Base-by-base conservation (phyloP, 257 asterid species). In the Paraleonurus japonicus region DNA sequence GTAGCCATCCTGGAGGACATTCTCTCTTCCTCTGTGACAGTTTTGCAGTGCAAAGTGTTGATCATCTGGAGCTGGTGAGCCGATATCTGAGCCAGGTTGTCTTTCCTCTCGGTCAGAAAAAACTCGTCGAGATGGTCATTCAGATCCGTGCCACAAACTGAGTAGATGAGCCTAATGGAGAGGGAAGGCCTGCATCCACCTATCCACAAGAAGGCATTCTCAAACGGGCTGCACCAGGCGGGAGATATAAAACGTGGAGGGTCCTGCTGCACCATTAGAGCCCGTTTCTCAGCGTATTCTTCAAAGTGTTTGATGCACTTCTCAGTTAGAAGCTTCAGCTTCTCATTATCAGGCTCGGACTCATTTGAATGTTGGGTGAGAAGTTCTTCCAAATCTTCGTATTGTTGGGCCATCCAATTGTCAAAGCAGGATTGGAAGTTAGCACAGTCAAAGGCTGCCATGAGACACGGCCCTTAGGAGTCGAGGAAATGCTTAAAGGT, bases 141-240 rank as follows among this genome's bases (percentile, higher is more conserved):
- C 6, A 76, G 19, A 12, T 79, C 69, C 4, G 48, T 5, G 6
- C 89, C 83, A n/a, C 79, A 65, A 22, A 82, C 78, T 0, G 75
- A 69, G 69, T 80, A 77, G 0, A 86, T 37, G 1, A 84, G 86
- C 4, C 85, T 69, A 2, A 54, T 7, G 9, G 16, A 33, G 43
- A 69, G 74, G 16, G 65, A 33, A 12, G 65, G 54, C 41, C 54
- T 54, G 65, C 39, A 69, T 15, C 65, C 74, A 15, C 74, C 74
- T 2, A 69, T 35, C 74, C 74, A 69, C 66, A 55, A 4, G 27
- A 55, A 69, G 28, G 57, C 17, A n/a, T 69, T 69, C 66, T 57
- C 88, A 0, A 81, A 57, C 1, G 79, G 23, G 7, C 81, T 58
- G 71, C 86, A 80, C 88, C 84, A 84, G 0, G 75, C 0, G 0